A percentile compares a stretch with the other conserved stretches of the same genome.
Evolutionary conservation across 176 grass and related monocot genomes (phyloP).

Genomic region (Paspalum vaginatum): DNA sequence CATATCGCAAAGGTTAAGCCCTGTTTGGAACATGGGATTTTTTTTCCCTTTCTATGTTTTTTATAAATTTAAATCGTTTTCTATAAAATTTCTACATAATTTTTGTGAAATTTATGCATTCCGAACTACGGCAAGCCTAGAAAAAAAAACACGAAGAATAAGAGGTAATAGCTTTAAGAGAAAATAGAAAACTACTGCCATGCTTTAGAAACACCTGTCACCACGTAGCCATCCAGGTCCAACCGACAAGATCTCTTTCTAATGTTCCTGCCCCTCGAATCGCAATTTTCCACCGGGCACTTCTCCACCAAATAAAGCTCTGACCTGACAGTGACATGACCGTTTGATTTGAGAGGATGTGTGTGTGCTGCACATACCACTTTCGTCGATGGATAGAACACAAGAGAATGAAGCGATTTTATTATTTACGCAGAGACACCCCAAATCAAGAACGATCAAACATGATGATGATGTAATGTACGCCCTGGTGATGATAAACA

Average conservation of each 20-base stretch:
- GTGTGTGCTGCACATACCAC: not conserved
- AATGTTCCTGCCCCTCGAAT: not conserved
- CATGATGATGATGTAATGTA: not conserved
- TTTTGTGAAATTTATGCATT: no score
- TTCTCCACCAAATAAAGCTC: not conserved
- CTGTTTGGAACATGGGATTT: no score
- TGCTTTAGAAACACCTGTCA: not conserved
- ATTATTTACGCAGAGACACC: not conserved
- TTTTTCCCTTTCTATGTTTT: no score
- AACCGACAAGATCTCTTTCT: conserved; percentile 13
- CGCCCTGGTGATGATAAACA: not conserved
- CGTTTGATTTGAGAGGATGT: not conserved
- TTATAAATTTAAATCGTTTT: no score
- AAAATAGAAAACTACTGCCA: not conserved
- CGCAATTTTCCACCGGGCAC: not conserved
- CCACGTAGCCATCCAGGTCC: not conserved
- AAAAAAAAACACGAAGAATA: no score
- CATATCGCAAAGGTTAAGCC: not conserved
- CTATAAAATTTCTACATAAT: no score
- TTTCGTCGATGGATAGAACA: not conserved
- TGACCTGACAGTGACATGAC: not conserved
- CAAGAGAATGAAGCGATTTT: not conserved
- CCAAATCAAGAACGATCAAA: not conserved
- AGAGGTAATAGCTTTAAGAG: no score
- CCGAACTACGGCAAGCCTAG: no score